Evolutionary conservation across 2,329 filamentous ascomycete genomes (phyloP).

Genomic region (Byssothecium circinans): DNA sequence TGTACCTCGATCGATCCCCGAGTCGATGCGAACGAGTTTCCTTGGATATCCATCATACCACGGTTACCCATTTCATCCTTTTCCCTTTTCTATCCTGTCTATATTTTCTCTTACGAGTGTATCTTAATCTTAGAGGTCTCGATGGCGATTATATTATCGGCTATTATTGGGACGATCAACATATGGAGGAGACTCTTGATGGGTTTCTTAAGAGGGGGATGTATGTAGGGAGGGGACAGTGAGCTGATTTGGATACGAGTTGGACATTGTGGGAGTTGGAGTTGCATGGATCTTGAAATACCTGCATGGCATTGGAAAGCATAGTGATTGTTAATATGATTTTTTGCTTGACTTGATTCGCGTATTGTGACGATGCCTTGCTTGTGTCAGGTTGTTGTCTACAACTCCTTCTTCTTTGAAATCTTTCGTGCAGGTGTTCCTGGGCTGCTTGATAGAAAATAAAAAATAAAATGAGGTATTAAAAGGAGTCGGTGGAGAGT

Average conservation of each 20-base stretch:
- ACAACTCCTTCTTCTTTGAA: too few relatives aligned
- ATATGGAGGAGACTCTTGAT: neutral
- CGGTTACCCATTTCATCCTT: neutral
- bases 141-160: neutral
- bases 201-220: too few relatives aligned
- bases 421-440: too few relatives aligned
- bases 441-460: too few relatives aligned
- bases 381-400: too few relatives aligned
- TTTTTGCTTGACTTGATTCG: too few relatives aligned
- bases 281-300: neutral
- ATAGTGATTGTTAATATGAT: neutral
- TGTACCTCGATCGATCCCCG: slow-evolving; percentile 1
- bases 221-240: too few relatives aligned
- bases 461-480: too few relatives aligned
- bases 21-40: slow-evolving; percentile 12
- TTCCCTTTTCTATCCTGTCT: neutral
- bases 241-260: neutral
- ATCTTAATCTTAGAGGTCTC: neutral
- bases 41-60: slow-evolving; percentile 9
- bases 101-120: too few relatives aligned
- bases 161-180: neutral
- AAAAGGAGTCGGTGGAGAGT: too few relatives aligned
- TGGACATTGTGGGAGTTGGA: neutral
- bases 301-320: neutral
- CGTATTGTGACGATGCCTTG: too few relatives aligned